These are phyloP conservation scores for Fusarium sp. DNA, from an alignment of 2,329 filamentous ascomycete genomes.

Conservation along the genomic window DNA sequence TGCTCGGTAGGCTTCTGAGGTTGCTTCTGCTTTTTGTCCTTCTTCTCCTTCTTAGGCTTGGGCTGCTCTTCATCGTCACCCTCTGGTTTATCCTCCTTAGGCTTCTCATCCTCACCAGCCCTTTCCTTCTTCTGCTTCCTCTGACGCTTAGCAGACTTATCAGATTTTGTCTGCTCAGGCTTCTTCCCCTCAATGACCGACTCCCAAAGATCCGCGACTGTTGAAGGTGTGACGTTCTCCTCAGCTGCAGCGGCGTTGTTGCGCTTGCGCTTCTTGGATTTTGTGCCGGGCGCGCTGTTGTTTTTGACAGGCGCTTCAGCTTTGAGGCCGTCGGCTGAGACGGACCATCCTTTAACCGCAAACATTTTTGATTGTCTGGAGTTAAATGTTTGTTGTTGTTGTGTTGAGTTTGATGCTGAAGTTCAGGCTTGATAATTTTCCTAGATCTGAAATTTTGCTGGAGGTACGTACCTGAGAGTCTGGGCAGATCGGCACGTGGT, in stretches of 20 bases:
- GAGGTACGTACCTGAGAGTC: slow-evolving; percentile 20
- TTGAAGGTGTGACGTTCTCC: slow-evolving; percentile 70
- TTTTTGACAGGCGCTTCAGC: slow-evolving; percentile 64
- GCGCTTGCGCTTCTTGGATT: slow-evolving; percentile 70
- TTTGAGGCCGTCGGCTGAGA: slow-evolving; percentile 78
- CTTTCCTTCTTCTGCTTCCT: slow-evolving; percentile 49
- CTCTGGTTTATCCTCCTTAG: slow-evolving; percentile 21
- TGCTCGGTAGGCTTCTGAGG: slow-evolving; percentile 33
- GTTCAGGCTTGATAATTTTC: slow-evolving; percentile 20
- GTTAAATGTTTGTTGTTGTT: not conserved
- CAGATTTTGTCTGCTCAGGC: slow-evolving; percentile 41
- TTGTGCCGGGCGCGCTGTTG: slow-evolving; percentile 53
- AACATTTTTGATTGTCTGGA: slow-evolving; percentile 71
- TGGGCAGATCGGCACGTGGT: not conserved
- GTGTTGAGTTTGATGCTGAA: slow-evolving; percentile 22
- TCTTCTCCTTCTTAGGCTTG: slow-evolving; percentile 52
- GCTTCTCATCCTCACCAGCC: slow-evolving; percentile 37
- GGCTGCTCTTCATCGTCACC: slow-evolving; percentile 36
- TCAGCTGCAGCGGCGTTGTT: slow-evolving; percentile 36
- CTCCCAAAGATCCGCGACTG: slow-evolving; percentile 83
- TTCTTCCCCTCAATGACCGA: slow-evolving; percentile 78
- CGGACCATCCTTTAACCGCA: slow-evolving; percentile 91
- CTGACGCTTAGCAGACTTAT: slow-evolving; percentile 49
- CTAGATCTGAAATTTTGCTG: slow-evolving; percentile 24
- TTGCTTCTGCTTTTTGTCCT: slow-evolving; percentile 45